phyloP scores from a whole-genome alignment of 257 asterid species.

The Solanum etuberosum region DNA sequence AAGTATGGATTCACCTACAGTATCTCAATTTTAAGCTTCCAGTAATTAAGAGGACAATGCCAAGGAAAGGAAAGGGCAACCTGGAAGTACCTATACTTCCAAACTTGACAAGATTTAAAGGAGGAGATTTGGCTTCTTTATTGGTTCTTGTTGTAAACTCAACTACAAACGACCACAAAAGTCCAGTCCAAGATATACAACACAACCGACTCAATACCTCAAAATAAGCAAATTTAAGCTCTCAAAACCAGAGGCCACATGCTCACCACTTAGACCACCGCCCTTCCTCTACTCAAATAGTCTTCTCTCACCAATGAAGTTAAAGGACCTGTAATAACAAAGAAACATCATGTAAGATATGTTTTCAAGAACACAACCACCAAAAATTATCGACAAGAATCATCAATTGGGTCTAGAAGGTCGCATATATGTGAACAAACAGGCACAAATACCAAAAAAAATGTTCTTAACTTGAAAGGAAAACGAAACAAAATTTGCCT shows the following conservation, averaged over 20 bases:
- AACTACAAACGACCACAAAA: conserved; percentile 8
- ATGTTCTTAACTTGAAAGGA: conserved; percentile 19
- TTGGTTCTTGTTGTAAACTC: conserved; percentile 9
- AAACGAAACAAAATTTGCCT: conserved; percentile 2
- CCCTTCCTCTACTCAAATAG: background rate
- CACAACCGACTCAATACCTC: conserved; percentile 1
- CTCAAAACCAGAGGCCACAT: conserved; percentile 19
- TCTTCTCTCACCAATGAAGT: conserved; percentile 22
- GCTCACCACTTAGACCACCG: conserved; percentile 24
- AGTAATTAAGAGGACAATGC: background rate
- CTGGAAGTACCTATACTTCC: background rate
- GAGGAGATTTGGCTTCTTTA: conserved; percentile 8
- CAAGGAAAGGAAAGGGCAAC: background rate
- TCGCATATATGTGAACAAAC: conserved; percentile 18
- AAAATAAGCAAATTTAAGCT: conserved; percentile 7
- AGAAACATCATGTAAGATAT: conserved; percentile 26
- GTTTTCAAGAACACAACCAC: conserved; percentile 32
- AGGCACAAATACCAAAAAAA: conserved; percentile 36
- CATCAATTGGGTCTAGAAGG: conserved; percentile 14
- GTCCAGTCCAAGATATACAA: conserved; percentile 6
- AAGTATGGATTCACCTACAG: background rate
- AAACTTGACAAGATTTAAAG: background rate
- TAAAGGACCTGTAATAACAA: conserved; percentile 41
- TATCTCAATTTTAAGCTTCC: background rate
- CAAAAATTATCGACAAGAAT: background rate